Percentiles rank a stretch among this genome's conserved stretches.
These are phyloP conservation scores for Fusarium sp. DNA, from an alignment of 2,329 filamentous ascomycete genomes.

Conservation along the genomic window DNA sequence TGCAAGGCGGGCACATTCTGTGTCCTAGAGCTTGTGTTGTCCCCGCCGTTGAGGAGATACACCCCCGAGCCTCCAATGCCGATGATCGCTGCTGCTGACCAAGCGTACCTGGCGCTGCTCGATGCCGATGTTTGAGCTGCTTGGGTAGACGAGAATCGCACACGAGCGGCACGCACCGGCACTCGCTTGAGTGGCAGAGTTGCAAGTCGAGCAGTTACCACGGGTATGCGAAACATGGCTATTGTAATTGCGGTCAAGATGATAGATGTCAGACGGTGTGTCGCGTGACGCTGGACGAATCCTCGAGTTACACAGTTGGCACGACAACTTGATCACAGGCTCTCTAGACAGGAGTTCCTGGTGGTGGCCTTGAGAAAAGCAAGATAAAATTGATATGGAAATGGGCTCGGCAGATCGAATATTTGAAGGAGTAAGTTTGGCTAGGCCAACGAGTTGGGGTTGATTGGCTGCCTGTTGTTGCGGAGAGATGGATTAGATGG, in stretches of 20 bases:
- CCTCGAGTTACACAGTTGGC: conserved; percentile 16
- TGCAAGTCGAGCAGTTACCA: neutral
- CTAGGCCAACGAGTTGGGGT: neutral
- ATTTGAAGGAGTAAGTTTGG: neutral
- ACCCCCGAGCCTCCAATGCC: conserved; percentile 25
- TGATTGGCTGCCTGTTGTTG: neutral
- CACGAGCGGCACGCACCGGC: neutral
- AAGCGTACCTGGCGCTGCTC: conserved; percentile 12
- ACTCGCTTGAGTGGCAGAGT: conserved; percentile 14
- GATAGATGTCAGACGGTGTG: neutral
- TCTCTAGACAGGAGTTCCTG: too few species aligned
- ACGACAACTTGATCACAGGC: neutral
- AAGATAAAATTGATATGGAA: neutral
- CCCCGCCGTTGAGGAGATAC: conserved; percentile 25
- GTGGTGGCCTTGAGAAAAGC: too few species aligned
- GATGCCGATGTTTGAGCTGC: conserved; percentile 8
- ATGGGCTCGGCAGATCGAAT: neutral
- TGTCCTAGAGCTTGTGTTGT: neutral
- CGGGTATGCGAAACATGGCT: conserved; percentile 34
- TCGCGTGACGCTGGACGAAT: neutral
- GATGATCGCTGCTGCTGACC: conserved; percentile 19
- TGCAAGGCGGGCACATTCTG: conserved; percentile 24
- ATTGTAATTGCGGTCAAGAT: neutral
- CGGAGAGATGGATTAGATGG: neutral
- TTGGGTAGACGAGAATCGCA: conserved; percentile 36